Evolutionary conservation across 768 basidiomycete species (phyloP).

Genomic region (Hydnum rufescens): DNA sequence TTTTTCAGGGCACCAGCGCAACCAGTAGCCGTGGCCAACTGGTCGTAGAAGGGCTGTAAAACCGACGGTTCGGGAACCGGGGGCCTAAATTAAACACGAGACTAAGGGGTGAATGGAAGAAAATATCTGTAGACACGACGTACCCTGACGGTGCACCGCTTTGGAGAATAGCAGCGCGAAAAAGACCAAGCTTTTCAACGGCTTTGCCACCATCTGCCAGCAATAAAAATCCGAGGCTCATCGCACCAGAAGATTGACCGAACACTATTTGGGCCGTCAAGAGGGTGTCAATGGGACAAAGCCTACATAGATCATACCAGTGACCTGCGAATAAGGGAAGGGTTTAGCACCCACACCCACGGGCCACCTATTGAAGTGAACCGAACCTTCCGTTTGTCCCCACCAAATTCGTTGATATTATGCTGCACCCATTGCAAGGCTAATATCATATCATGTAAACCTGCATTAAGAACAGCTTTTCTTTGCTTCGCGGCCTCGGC

Average conservation of each 20-base stretch:
- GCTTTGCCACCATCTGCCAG: not conserved
- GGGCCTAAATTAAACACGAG: not conserved
- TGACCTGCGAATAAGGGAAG: too few species aligned
- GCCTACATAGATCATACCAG: not conserved
- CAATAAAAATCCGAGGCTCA: not conserved
- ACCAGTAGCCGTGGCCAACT: not conserved
- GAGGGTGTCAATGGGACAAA: not conserved
- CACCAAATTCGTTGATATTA: constrained; percentile 5
- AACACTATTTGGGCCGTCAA: not conserved
- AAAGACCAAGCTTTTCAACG: not conserved
- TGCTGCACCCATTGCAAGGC: constrained; percentile 6
- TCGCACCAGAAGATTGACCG: not conserved
- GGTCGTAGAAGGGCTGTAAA: not conserved
- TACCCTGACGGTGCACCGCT: not conserved
- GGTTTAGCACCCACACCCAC: too few species aligned
- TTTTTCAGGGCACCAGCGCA: not conserved
- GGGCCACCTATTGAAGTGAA: too few species aligned
- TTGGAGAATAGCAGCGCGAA: not conserved
- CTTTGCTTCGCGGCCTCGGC: not conserved
- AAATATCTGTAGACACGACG: not conserved
- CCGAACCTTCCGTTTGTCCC: constrained; percentile 2
- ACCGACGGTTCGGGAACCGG: not conserved
- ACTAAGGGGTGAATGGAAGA: not conserved
- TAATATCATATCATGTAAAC: constrained; percentile 5
- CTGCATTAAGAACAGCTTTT: not conserved